These are phyloP conservation scores for Dentipellis fragilis DNA, from an alignment of 768 basidiomycete species.

Conservation along the genomic window DNA sequence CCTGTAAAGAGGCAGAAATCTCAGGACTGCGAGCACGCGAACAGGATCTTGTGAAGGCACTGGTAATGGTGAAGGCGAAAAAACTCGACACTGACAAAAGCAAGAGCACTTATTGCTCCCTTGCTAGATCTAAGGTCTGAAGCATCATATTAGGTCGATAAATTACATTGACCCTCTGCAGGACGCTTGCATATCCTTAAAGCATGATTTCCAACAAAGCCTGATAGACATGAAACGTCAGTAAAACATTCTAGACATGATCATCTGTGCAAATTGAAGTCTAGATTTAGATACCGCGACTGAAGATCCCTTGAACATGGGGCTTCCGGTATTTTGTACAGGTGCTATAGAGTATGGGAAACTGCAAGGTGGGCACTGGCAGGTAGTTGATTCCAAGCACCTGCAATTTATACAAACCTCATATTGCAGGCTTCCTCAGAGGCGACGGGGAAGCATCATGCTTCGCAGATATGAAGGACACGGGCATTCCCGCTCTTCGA, in stretches of 20 bases:
- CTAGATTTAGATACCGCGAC: too few relatives aligned
- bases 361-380: not conserved
- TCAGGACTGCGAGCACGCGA: not conserved
- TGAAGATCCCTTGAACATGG: too few relatives aligned
- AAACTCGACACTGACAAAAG: not conserved
- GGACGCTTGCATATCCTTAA: not conserved
- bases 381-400: too few relatives aligned
- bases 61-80: not conserved
- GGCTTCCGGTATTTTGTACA: not conserved
- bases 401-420: too few relatives aligned
- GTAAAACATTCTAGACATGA: too few relatives aligned
- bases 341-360: not conserved
- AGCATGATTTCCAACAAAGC: not conserved
- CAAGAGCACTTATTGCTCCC: not conserved
- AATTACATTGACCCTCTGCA: not conserved
- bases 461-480: not conserved
- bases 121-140: not conserved
- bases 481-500: not conserved
- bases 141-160: too few relatives aligned
- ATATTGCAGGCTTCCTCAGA: not conserved
- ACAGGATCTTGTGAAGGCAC: not conserved
- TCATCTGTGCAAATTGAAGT: too few relatives aligned
- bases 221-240: not conserved
- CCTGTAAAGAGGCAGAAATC: not conserved
- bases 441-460: not conserved